phyloP scores from a whole-genome alignment of 2,329 filamentous ascomycete genomes.

The Stagonosporopsis tanaceti region DNA sequence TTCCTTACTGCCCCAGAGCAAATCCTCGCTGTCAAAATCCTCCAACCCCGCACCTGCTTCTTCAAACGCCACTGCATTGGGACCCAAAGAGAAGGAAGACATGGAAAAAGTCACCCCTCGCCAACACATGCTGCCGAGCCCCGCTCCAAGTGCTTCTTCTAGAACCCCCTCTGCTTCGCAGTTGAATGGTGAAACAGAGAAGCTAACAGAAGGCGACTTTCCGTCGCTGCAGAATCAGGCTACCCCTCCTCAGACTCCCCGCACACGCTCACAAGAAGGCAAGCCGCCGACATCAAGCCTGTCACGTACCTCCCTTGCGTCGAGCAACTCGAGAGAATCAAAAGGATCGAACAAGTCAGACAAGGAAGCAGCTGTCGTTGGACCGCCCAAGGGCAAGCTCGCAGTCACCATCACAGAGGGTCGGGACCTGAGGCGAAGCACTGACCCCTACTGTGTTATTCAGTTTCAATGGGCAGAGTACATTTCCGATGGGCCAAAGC shows the following conservation, averaged over 20 bases:
- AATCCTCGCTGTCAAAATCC: slow-evolving; percentile 47
- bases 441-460: slow-evolving; percentile 93
- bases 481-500: slow-evolving; percentile 84
- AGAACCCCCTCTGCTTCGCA: slow-evolving; percentile 63
- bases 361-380: slow-evolving; percentile 67
- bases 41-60: slow-evolving; percentile 47
- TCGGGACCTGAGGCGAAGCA: slow-evolving; percentile 79
- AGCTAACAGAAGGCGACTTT: slow-evolving; percentile 85
- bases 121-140: slow-evolving; percentile 62
- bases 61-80: slow-evolving; percentile 18
- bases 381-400: slow-evolving; percentile 82
- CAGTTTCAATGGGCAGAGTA: slow-evolving; percentile 97
- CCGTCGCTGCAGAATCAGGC: slow-evolving; percentile 75
- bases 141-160: slow-evolving; percentile 57
- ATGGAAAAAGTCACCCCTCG: slow-evolving; percentile 35
- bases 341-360: slow-evolving; percentile 33
- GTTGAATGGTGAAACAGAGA: slow-evolving; percentile 74
- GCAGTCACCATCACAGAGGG: slow-evolving; percentile 89
- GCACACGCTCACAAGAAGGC: slow-evolving; percentile 77
- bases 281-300: slow-evolving; percentile 54
- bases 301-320: slow-evolving; percentile 60
- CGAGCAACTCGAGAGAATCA: slow-evolving; percentile 47
- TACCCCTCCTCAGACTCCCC: slow-evolving; percentile 87
- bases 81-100: slow-evolving; percentile 34
- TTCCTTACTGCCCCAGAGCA: slow-evolving; percentile 58